Percentiles rank a stretch among this genome's conserved stretches.
Conservation (phyloP, 257 asterid species). For the Rauvolfia tetraphylla region DNA sequence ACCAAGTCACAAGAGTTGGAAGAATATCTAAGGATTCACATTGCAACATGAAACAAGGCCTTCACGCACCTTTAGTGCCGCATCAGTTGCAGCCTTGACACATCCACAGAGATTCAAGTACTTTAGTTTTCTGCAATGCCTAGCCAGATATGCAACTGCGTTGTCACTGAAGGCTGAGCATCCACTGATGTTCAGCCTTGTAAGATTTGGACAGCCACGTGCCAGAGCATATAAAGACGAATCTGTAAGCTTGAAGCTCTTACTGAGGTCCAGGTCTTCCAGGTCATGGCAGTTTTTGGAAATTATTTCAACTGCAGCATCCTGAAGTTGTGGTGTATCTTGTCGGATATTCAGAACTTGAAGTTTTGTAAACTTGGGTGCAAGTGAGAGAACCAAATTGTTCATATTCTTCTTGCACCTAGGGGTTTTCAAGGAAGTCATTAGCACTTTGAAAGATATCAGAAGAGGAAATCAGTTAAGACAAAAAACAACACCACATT, state of each 20-base stretch:
- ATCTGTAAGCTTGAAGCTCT: constrained; percentile 79
- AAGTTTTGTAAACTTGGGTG: constrained; percentile 73
- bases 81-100: constrained; percentile 77
- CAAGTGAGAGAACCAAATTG: constrained; percentile 59
- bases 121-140: constrained; percentile 62
- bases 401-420: constrained; percentile 99
- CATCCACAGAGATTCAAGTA: constrained; percentile 90
- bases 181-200: constrained; percentile 83
- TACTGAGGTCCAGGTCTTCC: constrained; percentile 84
- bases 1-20: background rate
- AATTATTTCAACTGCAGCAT: constrained; percentile 63
- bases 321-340: constrained; percentile 78
- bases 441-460: background rate
- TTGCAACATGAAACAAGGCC: background rate
- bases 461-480: no score
- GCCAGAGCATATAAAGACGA: constrained; percentile 74
- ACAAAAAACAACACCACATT: background rate
- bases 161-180: constrained; percentile 72
- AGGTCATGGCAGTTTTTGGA: constrained; percentile 69
- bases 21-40: background rate
- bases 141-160: constrained; percentile 74
- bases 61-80: constrained; percentile 71
- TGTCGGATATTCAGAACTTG: constrained; percentile 69
- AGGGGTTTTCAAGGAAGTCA: background rate
- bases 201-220: constrained; percentile 71